Base-by-base conservation (phyloP, 176 grass and related monocot species). In the Aegilops tauschii region DNA sequence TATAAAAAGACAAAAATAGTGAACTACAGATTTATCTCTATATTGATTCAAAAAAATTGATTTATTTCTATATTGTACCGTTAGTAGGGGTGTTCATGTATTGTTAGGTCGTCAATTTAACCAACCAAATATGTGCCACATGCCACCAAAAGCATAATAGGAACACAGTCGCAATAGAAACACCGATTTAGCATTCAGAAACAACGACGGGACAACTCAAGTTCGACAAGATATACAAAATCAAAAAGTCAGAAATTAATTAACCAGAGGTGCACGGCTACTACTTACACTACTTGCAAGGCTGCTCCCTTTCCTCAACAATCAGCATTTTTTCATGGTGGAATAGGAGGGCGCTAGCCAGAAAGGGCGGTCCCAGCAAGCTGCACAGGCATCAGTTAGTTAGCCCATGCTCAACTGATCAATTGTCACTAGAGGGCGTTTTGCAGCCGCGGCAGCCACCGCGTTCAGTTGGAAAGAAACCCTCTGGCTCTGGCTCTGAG, bases 381-480 rank as follows among this genome's bases (percentile, higher is more conserved):
- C 56, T 9, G 9, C 18, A 59, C 18, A 21, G 8, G 6, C 56
- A 59, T 21, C 18, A 20, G 44, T 54, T 14, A n/a, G 27, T 65
- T 78, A 92, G 42, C 78, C 82, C 69, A 85, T 82, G 42, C 88
- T 88, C 54, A 92, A 11, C 42, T 92, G 86, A 6, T 91, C 90
- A 47, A 85, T 71, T 34, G 86, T 82, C 90, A 82, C 70, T 52
- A 87, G 86, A 50, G 92, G 80, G 5, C 83, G 88, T 71, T 89
- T 92, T 75, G 87, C 87, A 80, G 94, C 86, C 9, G 83, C 81
- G n/a, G 86, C 88, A 52, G 88, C 88, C 56, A 88, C 86, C 47
- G 82, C 80, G 23, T 92, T 92, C 54, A 99, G 89, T 40, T 94
- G 97, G 40, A 99, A 97, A 83, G 94, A 94, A 82, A 99, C 97